Conservation (phyloP, 2,329 filamentous ascomycete genomes). For the Colletotrichum cordylinicola region DNA sequence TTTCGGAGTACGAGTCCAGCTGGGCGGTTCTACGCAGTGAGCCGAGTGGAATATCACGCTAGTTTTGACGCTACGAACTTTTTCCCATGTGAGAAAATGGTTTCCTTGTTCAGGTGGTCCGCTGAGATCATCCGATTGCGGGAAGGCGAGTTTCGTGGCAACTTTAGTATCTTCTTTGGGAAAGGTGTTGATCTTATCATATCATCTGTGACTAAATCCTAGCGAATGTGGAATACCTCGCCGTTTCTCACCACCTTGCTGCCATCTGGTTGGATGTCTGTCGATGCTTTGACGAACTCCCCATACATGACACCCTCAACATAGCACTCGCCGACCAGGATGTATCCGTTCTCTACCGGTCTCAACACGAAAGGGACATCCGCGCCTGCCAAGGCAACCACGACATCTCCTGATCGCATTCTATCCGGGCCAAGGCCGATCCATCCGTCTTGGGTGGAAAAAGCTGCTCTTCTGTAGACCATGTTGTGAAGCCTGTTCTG, state of each 20-base stretch:
- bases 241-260: background rate
- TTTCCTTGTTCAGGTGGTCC: background rate
- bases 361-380: background rate
- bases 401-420: background rate
- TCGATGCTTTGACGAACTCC: background rate
- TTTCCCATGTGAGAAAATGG: background rate
- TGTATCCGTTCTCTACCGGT: background rate
- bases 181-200: background rate
- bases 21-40: background rate
- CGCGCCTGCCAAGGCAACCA: background rate
- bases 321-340: background rate
- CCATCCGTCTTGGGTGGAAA: background rate
- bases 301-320: background rate
- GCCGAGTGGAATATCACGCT: background rate
- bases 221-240: background rate
- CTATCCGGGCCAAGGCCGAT: background rate
- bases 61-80: background rate
- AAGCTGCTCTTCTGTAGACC: background rate
- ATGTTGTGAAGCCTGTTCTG: background rate
- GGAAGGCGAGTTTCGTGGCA: background rate
- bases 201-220: background rate
- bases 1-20: background rate
- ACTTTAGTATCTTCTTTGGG: background rate
- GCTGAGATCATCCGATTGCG: background rate
- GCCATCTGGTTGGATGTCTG: background rate